Conservation (phyloP, 306 rosid genomes). For the Vigna hirtella region DNA sequence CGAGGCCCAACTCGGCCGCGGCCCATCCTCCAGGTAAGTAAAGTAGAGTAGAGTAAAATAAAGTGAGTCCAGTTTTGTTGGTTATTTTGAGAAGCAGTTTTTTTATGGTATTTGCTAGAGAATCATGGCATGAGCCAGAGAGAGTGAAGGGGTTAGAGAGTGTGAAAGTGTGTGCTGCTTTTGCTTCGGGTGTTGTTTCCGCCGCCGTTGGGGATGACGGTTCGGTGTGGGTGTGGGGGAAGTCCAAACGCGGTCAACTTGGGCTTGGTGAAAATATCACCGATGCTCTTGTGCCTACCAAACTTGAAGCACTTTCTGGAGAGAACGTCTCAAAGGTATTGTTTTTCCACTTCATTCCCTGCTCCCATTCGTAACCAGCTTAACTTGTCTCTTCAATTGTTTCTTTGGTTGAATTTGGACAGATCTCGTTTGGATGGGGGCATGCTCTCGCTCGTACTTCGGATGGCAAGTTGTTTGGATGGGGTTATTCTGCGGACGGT, state of each 20-base stretch:
- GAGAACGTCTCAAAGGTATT: slow-evolving; percentile 75
- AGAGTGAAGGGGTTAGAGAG: slow-evolving; percentile 64
- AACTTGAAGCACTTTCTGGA: slow-evolving; percentile 70
- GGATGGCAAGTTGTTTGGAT: slow-evolving; percentile 88
- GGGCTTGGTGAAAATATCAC: slow-evolving; percentile 72
- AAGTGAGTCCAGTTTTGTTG: too few relatives aligned
- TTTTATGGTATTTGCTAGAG: slow-evolving; percentile 46
- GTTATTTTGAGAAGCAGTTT: too few relatives aligned
- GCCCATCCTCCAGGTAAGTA: slow-evolving; percentile 56
- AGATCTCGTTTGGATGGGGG: slow-evolving; percentile 98
- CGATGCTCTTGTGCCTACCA: slow-evolving; percentile 67
- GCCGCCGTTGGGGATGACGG: slow-evolving; percentile 87
- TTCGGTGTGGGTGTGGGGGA: slow-evolving; percentile 92
- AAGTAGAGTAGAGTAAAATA: too few relatives aligned
- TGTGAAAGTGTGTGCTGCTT: slow-evolving; percentile 68
- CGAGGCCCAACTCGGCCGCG: slow-evolving; percentile 90
- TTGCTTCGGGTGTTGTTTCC: slow-evolving; percentile 89
- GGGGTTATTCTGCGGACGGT: slow-evolving; percentile 93
- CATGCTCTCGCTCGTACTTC: slow-evolving; percentile 81
- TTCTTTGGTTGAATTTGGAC: neutral
- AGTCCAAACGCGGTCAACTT: slow-evolving; percentile 87
- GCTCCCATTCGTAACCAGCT: neutral
- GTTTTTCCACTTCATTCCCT: too few relatives aligned
- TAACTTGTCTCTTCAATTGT: slow-evolving; percentile 37
- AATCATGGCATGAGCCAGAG: slow-evolving; percentile 76